A percentile compares a stretch with the other conserved stretches of the same genome.
Conservation (phyloP, 495 filamentous ascomycete species). For the Lasiosphaeris hirsuta region DNA sequence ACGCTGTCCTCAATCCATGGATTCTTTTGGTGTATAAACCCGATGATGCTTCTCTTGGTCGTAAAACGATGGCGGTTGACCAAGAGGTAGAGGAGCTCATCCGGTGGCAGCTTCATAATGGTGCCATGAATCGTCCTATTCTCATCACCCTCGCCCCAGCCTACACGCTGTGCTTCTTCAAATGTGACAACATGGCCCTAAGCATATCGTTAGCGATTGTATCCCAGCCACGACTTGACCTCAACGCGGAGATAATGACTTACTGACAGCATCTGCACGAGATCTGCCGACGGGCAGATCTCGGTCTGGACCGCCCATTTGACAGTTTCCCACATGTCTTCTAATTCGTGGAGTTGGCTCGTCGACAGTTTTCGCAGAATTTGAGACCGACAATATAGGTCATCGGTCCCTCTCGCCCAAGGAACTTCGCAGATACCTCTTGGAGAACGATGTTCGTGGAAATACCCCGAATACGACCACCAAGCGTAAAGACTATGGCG, state of each 20-base stretch:
- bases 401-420: too few species aligned
- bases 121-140: slow-evolving; percentile 30
- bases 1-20: slow-evolving; percentile 24
- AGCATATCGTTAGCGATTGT: neutral
- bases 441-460: slow-evolving; percentile 20
- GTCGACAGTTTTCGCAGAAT: slow-evolving; percentile 35
- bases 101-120: slow-evolving; percentile 38
- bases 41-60: slow-evolving; percentile 25
- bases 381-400: slow-evolving; percentile 13
- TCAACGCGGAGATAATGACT: neutral
- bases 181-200: slow-evolving; percentile 12
- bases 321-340: slow-evolving; percentile 32
- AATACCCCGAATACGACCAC: slow-evolving; percentile 53
- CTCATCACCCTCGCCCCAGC: slow-evolving; percentile 32
- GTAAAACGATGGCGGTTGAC: slow-evolving; percentile 28
- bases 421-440: too few species aligned
- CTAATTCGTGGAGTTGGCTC: slow-evolving; percentile 32
- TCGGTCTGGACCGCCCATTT: slow-evolving; percentile 29
- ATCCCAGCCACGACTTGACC: neutral
- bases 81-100: slow-evolving; percentile 34
- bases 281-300: slow-evolving; percentile 34
- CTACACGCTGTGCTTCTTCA: slow-evolving; percentile 29
- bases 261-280: slow-evolving; percentile 29
- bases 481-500: slow-evolving; percentile 66
- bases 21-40: slow-evolving; percentile 18